phyloP scores from a whole-genome alignment of 345 rosid species.

The Hirschfeldia incana region DNA sequence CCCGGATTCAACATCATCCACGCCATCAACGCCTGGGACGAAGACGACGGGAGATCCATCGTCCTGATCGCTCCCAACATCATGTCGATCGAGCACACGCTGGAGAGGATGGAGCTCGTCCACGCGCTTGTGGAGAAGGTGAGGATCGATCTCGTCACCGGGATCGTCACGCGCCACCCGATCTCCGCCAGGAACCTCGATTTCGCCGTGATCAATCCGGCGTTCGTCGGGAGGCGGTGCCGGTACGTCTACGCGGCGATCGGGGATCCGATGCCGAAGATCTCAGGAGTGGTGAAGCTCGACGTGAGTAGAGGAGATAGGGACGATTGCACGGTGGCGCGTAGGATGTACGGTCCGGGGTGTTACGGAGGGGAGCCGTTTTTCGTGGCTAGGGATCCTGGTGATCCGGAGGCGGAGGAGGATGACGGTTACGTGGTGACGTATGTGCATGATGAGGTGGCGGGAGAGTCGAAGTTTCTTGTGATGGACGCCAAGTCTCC shows the following conservation, averaged over 20 bases:
- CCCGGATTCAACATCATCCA: constrained; percentile 43
- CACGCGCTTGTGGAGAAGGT: constrained; percentile 42
- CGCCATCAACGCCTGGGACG: constrained; percentile 47
- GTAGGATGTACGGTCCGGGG: constrained; percentile 36
- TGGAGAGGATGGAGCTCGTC: constrained; percentile 42
- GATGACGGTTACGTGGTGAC: constrained; percentile 43
- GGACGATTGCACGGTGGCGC: constrained; percentile 40
- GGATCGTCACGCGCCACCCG: constrained; percentile 42
- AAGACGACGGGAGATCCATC: constrained; percentile 34
- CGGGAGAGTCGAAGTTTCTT: constrained; percentile 38
- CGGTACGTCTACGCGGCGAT: constrained; percentile 38
- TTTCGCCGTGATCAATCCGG: constrained; percentile 41
- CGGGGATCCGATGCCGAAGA: constrained; percentile 46
- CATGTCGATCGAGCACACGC: constrained; percentile 39
- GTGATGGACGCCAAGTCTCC: constrained; percentile 45
- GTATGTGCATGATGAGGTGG: constrained; percentile 36
- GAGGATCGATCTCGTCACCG: constrained; percentile 36
- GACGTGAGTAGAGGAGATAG: constrained; percentile 23
- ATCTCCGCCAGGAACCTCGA: constrained; percentile 40
- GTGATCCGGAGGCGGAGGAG: constrained; percentile 34
- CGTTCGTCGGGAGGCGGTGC: constrained; percentile 21
- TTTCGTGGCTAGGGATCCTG: constrained; percentile 36
- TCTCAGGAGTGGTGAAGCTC: constrained; percentile 39
- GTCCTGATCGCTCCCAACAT: constrained; percentile 41
- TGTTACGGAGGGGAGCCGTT: constrained; percentile 46